Evolutionary conservation across 1,284 basidiomycete species (phyloP).

Genomic region (Cutaneotrichosporon sp.): DNA sequence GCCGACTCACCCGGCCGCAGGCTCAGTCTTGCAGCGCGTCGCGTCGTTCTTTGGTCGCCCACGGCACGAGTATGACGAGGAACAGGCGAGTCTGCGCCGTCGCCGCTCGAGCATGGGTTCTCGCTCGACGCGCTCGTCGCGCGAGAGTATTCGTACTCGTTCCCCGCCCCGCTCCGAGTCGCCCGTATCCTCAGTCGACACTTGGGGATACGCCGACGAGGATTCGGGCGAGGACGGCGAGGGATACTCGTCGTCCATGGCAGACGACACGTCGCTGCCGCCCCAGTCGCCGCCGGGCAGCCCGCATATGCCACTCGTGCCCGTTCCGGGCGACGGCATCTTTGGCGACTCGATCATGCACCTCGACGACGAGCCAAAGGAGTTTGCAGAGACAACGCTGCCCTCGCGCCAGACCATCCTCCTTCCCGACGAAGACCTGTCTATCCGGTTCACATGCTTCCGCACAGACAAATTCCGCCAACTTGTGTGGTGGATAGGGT

Average conservation of each 20-base stretch:
- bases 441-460: constrained; percentile 86
- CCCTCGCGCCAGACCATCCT: constrained; percentile 70
- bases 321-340: constrained; percentile 40
- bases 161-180: constrained; percentile 17
- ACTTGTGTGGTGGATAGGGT: constrained; percentile 66
- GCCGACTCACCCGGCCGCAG: constrained; percentile 20
- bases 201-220: constrained; percentile 43
- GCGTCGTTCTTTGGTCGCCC: constrained; percentile 43
- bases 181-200: constrained; percentile 28
- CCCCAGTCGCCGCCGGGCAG: constrained; percentile 45
- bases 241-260: constrained; percentile 43
- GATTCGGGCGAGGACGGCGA: constrained; percentile 35
- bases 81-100: constrained; percentile 7
- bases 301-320: constrained; percentile 42
- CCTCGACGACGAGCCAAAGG: constrained; percentile 30
- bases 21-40: constrained; percentile 36
- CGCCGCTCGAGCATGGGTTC: constrained; percentile 16
- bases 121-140: constrained; percentile 9
- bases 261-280: constrained; percentile 47
- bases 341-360: constrained; percentile 36
- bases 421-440: constrained; percentile 84
- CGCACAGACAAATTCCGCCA: constrained; percentile 62
- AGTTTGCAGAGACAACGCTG: constrained; percentile 34
- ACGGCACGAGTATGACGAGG: constrained; percentile 26
- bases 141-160: constrained; percentile 19